phyloP scores from a whole-genome alignment of 441 rosid genomes.

The Breynia disticha region DNA sequence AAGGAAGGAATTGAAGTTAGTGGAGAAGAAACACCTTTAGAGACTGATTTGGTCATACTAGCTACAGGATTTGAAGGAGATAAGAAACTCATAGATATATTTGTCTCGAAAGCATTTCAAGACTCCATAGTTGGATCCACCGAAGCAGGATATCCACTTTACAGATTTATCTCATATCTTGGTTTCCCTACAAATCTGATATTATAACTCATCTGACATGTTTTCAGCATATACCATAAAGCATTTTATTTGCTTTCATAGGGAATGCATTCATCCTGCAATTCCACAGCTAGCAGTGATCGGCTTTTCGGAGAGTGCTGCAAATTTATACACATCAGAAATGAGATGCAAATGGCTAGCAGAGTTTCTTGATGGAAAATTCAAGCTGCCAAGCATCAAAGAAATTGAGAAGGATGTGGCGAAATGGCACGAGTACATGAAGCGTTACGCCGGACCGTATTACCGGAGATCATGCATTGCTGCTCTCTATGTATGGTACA shows the following conservation, averaged over 20 bases:
- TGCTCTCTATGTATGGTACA: slow-evolving; percentile 28
- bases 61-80: slow-evolving; percentile 46
- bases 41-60: slow-evolving; percentile 35
- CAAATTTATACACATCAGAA: slow-evolving; percentile 25
- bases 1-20: slow-evolving; percentile 27
- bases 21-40: slow-evolving; percentile 16
- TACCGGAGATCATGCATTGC: slow-evolving; percentile 22
- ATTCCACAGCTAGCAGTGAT: slow-evolving; percentile 39
- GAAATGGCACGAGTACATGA: slow-evolving; percentile 22
- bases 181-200: too few relatives aligned
- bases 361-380: slow-evolving; percentile 26
- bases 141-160: slow-evolving; percentile 32
- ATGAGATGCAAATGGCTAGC: slow-evolving; percentile 30
- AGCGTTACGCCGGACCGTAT: slow-evolving; percentile 16
- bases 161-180: slow-evolving; percentile 22
- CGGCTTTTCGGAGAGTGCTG: slow-evolving; percentile 26
- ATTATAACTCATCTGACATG: too few relatives aligned
- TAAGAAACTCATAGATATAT: slow-evolving; percentile 34
- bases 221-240: too few relatives aligned
- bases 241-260: slow-evolving; percentile 6
- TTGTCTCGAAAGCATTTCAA: slow-evolving; percentile 20
- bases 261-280: slow-evolving; percentile 33
- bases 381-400: slow-evolving; percentile 23
- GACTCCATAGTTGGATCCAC: slow-evolving; percentile 26
- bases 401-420: slow-evolving; percentile 22